Conservation (phyloP, 2,329 filamentous ascomycete genomes). For the Cytospora leucostoma region DNA sequence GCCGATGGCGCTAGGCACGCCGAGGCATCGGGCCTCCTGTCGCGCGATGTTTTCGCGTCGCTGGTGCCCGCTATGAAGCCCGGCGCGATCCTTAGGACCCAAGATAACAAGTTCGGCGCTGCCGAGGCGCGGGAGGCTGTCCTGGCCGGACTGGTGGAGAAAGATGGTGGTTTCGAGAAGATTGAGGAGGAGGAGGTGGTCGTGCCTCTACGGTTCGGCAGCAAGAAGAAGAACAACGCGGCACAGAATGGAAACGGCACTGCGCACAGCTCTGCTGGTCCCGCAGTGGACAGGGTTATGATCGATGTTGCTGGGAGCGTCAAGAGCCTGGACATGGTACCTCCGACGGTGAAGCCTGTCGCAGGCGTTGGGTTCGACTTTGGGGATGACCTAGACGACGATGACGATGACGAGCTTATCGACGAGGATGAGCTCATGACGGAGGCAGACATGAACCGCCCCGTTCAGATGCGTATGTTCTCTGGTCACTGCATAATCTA, state of each 20-base stretch:
- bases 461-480: conserved; percentile 76
- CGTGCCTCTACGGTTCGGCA: conserved; percentile 64
- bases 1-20: conserved; percentile 63
- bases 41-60: conserved; percentile 65
- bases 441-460: conserved; percentile 78
- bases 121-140: conserved; percentile 75
- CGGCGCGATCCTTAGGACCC: conserved; percentile 67
- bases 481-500: not conserved
- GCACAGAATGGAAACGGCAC: conserved; percentile 12
- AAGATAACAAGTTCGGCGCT: conserved; percentile 61
- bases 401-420: conserved; percentile 86
- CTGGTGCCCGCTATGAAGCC: conserved; percentile 71
- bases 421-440: conserved; percentile 87
- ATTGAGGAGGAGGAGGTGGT: conserved; percentile 63
- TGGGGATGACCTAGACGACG: conserved; percentile 57
- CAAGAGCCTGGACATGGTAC: conserved; percentile 37
- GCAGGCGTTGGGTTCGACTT: conserved; percentile 67
- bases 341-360: conserved; percentile 46
- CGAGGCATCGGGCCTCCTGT: conserved; percentile 66
- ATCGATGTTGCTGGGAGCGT: conserved; percentile 43
- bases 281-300: conserved; percentile 35
- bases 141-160: conserved; percentile 73
- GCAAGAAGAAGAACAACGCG: conserved; percentile 64
- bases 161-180: conserved; percentile 70
- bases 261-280: conserved; percentile 37